Percentiles rank a stretch among this genome's conserved stretches.
Conservation (phyloP, 441 rosid genomes). For the Pelargonium australe region DNA sequence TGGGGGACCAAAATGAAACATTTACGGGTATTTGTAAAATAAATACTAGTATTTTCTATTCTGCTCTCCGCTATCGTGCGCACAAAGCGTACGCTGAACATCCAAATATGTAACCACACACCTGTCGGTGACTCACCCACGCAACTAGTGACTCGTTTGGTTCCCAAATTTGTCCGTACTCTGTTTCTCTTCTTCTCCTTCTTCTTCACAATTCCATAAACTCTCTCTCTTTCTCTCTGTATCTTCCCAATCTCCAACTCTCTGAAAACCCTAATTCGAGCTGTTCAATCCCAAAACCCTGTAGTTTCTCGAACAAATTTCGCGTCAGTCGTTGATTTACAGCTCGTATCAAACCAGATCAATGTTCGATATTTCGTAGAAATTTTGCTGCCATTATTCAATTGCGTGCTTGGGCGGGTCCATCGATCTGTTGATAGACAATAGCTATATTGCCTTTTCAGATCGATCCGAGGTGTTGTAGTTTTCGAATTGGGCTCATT, state of each 20-base stretch:
- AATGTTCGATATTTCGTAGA: neutral
- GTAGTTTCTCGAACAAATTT: neutral
- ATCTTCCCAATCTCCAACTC: neutral
- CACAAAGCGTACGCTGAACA: neutral
- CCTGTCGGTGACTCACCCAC: conserved; percentile 12
- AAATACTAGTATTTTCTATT: too few species aligned
- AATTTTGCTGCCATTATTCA: neutral
- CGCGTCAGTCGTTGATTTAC: neutral
- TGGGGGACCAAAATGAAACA: too few species aligned
- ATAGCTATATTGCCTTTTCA: neutral
- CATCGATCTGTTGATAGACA: neutral
- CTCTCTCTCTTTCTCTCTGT: neutral
- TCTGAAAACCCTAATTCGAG: neutral
- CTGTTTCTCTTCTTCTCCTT: neutral
- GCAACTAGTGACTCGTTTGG: neutral
- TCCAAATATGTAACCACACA: neutral
- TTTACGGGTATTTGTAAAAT: too few species aligned
- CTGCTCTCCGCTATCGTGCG: neutral
- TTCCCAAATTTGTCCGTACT: conserved; percentile 1
- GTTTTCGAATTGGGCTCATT: neutral
- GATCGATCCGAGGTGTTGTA: neutral
- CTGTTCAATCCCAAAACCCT: neutral
- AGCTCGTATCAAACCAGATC: conserved; percentile 1
- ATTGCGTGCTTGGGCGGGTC: neutral
- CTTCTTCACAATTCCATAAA: neutral